Base-by-base conservation (phyloP, 1,139 yeast species). In the Yamadazyma buinensis region DNA sequence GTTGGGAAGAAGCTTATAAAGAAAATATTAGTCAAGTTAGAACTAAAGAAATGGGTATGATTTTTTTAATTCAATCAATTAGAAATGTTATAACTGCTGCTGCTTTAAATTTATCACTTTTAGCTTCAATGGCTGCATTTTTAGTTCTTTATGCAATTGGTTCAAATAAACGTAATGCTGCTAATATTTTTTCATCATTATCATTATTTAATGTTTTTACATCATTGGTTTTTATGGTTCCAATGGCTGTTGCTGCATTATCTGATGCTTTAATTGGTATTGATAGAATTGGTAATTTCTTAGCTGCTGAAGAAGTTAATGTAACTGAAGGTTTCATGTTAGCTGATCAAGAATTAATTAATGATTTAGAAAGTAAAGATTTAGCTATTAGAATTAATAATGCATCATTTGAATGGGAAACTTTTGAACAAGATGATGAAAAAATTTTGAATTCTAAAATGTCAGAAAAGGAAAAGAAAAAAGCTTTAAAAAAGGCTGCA, bases 101-200 rank as follows among this genome's bases (percentile, higher is more conserved):
- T 38, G 74, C 82, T 10, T 60, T 77, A 49, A 67, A 80, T 4
- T 65, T 84, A 38, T 81, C 92, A 1, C 67, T 75, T 18, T 55
- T 85, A 39, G 75, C 90, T 1, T 82, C 94, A 4, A 68, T 84
- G 72, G 67, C 79, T 2, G 73, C 95, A 0, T 88, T 87, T 51
- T 72, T 87, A 44, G 80, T 80, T 1, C 61, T 84, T 46, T 81
- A 79, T 46, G 78, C 72, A 26, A 58, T 79, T 9, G 80, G 82
- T 41, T 42, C 48, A 9, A 46, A 44, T 61, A 35, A 35, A 17
- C 68, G 77, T 43, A 67, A 68, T 39, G 80, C 95, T 1, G 92
- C 88, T 4, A 64, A 73, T 26, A 77, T 88, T 14, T 88, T 88
- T 52, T 76, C 96, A 0, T 82, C 95, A 71, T 90, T 1, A 68